Evolutionary conservation across 176 grass and related monocot species (phyloP).

Genomic region (Paspalum notatum): DNA sequence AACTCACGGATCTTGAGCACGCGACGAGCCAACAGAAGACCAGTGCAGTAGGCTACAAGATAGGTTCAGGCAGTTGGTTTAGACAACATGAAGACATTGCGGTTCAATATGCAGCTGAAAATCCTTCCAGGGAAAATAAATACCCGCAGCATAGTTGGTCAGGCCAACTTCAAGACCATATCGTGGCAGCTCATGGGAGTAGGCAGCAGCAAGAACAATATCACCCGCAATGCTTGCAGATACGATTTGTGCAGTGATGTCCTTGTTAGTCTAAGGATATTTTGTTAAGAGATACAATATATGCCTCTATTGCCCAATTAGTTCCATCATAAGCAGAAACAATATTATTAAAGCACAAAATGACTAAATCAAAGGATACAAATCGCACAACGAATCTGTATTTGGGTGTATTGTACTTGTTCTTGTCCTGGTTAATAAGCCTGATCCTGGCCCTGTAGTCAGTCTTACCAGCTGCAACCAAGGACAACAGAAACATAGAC

Average conservation of each 20-base stretch:
- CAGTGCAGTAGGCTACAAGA: constrained; percentile 63
- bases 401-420: constrained; percentile 71
- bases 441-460: constrained; percentile 73
- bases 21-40: constrained; percentile 72
- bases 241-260: constrained; percentile 54
- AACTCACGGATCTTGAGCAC: constrained; percentile 58
- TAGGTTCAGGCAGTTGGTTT: background rate
- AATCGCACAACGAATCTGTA: constrained; percentile 72
- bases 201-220: constrained; percentile 61
- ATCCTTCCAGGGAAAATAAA: background rate
- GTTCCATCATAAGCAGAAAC: background rate
- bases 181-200: constrained; percentile 63
- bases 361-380: constrained; percentile 36
- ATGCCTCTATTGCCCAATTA: background rate
- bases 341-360: background rate
- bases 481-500: background rate
- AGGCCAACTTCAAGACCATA: constrained; percentile 76
- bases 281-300: constrained; percentile 32
- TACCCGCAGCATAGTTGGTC: constrained; percentile 76
- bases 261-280: constrained; percentile 59
- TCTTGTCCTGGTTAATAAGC: constrained; percentile 77
- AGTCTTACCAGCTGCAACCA: constrained; percentile 59
- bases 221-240: constrained; percentile 72
- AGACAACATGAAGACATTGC: background rate
- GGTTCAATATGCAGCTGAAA: background rate